Evolutionary conservation across 768 basidiomycete genomes (phyloP).

Genomic region (Glaciozyma antarctica): DNA sequence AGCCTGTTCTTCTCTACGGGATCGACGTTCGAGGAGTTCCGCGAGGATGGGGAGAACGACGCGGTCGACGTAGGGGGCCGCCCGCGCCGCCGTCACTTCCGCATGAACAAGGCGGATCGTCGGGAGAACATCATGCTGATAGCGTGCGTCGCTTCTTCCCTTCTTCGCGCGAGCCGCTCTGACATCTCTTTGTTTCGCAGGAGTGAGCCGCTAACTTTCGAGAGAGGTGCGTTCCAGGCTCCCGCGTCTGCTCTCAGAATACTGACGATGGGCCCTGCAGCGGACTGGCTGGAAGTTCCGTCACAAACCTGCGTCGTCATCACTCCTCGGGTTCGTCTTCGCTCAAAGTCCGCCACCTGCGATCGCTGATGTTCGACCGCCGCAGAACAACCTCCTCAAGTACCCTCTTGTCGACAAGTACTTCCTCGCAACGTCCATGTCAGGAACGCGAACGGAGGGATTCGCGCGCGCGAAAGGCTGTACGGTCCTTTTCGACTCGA

Average conservation of each 20-base stretch:
- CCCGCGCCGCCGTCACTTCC: conserved; percentile 45
- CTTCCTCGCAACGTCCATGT: conserved; percentile 58
- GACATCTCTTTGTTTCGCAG: conserved; percentile 21
- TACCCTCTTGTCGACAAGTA: conserved; percentile 90
- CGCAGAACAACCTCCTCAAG: conserved; percentile 64
- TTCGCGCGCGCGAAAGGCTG: conserved; percentile 28
- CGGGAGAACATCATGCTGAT: conserved; percentile 88
- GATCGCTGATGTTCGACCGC: neutral
- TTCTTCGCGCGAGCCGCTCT: neutral
- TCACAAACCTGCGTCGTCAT: conserved; percentile 93
- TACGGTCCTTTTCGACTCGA: too few relatives aligned
- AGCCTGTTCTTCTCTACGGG: conserved; percentile 55
- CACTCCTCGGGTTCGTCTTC: conserved; percentile 66
- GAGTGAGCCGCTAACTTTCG: conserved; percentile 91
- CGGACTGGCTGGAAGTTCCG: conserved; percentile 99
- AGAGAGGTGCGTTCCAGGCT: conserved; percentile 37
- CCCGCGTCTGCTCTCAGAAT: neutral
- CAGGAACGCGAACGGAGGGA: conserved; percentile 9
- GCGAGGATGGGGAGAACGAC: conserved; percentile 53
- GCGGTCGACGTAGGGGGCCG: neutral
- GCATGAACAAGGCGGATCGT: conserved; percentile 92
- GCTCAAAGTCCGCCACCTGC: neutral
- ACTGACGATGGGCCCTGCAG: conserved; percentile 40
- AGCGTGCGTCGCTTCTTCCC: neutral
- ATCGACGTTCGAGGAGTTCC: conserved; percentile 82